Evolutionary conservation across 257 asterid species (phyloP), one percentile per base, ranked within the genome.

Genomic region (Nicotiana attenuata): DNA sequence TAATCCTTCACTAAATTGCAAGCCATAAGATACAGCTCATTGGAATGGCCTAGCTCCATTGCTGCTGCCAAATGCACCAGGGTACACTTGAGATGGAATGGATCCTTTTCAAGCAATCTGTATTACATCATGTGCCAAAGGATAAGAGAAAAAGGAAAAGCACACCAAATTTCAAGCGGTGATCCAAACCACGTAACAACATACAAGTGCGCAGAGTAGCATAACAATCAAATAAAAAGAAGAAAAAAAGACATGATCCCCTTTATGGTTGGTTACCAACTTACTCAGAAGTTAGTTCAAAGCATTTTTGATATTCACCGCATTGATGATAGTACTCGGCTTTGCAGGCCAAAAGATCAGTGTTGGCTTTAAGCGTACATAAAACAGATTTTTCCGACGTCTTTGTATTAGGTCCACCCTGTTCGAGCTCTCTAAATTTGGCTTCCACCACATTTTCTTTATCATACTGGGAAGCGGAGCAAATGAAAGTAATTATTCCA

Each of bases 51-150:
- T 85, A 96, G 98, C 90, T 93, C 98, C 99, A 96, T 93, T 45
- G 98, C 98, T 65, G 98, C 98, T 35, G 98, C 97, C 87, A 96
- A 89, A 91, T 96, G 99, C 79, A 96, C 98, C 86, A 93, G 89
- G 65, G 97, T 96, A 86, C 94, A 90, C 87, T 93, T 96, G 79
- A 93, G 87, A 91, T 96, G 99, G 89, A 96, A 96, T 38, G 99
- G 99, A 84, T 96, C 99, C 89, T 94, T 96, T 88, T 96, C 99
- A 3, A 96, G 98, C 91, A 96, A 91, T 87, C 99, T 96, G 94
- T 77, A 88, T 88, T 75, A 64, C 81, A 84, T 80, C 76, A 84
- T 81, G 68, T 76, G 82, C 83, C 68, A 80, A 78, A 81, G 81
- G 68, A 82, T 28, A 82, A 61, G 82, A 13, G 35, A 77, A 73